Conservation (phyloP, 2,329 filamentous ascomycete species). For the Diaporthe sp. region DNA sequence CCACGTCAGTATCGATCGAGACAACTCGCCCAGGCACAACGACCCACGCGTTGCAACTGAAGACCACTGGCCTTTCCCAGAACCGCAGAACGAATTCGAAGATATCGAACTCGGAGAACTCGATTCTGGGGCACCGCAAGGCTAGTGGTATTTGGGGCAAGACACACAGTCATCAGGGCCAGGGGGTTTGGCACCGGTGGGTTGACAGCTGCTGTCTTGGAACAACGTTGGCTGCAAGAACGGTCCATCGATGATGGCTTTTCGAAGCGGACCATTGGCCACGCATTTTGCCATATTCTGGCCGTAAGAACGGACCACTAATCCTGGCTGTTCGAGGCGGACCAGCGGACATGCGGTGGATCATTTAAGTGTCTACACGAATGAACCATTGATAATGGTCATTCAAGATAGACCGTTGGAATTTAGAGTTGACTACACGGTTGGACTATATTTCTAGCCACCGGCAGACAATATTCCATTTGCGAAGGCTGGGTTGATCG, state of each 20-base stretch:
- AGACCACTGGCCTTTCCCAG: not conserved
- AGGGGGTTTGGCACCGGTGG: not conserved
- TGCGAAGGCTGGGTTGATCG: not conserved
- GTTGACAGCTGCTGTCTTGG: not conserved
- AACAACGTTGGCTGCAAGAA: not conserved
- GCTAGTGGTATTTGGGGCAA: not conserved
- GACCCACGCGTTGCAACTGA: not conserved
- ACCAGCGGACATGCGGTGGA: not conserved
- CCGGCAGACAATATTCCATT: no score
- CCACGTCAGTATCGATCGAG: not conserved
- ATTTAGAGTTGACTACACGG: not conserved
- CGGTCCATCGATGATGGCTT: not conserved
- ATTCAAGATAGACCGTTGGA: not conserved
- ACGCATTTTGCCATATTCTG: not conserved
- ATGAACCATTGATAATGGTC: not conserved
- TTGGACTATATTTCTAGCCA: not conserved
- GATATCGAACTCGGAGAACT: not conserved
- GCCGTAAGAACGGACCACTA: not conserved
- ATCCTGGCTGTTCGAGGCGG: not conserved
- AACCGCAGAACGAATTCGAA: not conserved
- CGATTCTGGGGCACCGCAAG: not conserved
- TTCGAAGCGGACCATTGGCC: not conserved
- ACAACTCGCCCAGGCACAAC: not conserved
- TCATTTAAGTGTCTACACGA: not conserved
- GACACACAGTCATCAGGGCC: not conserved